Base-by-base conservation (phyloP, 2,329 filamentous ascomycete species). In the Aspergillus neoniger region DNA sequence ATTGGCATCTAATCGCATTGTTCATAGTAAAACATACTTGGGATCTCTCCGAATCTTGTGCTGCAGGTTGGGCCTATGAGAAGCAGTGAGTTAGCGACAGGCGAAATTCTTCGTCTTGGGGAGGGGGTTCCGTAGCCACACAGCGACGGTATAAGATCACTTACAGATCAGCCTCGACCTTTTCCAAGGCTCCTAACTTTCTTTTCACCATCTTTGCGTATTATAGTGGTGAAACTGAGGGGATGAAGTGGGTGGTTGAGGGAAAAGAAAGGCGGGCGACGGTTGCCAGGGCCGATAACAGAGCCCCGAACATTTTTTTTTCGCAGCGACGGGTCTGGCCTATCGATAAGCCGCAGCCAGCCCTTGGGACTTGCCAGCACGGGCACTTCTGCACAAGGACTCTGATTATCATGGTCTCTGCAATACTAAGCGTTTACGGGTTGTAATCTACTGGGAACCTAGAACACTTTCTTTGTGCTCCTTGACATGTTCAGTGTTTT, bases 21-120 rank as follows among this genome's bases (percentile, higher is more conserved):
- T 14, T 36, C 15, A 38, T 15, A 32, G 25, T 36, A 23, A 36
- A 14, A 76, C 85, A 74, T 83, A 90, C 84, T 88, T 86, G 49
- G 93, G 92, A 79, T 97, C 93, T 76, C 89, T 86, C 66, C 90
- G 86, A 73, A 96, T 92, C 80, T 96, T 96, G 82, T 96, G 91
- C 75, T 96, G 92, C 55, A 97, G 81, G 78, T 90, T 95, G 65
- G 92, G 88, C 70, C 88, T 90, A 71, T 15, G 32, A 66, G 65
- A 55, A 63, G 58, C 30, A 65, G 59, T 32, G 32, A 57, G 69
- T 73, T 65, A 73, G 67, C 64, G 65, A 55, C 62, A 51, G 58
- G 62, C 21, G 43, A 68, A 63, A 59, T 36, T 57, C 55, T 63
- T 58, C 52, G 14, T 30, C 47, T 52, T 23, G 14, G 51, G 50